Percentiles rank a stretch among this genome's conserved stretches.
phyloP scores from a whole-genome alignment of 108 stramenopile species.

The Aurantiochytrium sp. region DNA sequence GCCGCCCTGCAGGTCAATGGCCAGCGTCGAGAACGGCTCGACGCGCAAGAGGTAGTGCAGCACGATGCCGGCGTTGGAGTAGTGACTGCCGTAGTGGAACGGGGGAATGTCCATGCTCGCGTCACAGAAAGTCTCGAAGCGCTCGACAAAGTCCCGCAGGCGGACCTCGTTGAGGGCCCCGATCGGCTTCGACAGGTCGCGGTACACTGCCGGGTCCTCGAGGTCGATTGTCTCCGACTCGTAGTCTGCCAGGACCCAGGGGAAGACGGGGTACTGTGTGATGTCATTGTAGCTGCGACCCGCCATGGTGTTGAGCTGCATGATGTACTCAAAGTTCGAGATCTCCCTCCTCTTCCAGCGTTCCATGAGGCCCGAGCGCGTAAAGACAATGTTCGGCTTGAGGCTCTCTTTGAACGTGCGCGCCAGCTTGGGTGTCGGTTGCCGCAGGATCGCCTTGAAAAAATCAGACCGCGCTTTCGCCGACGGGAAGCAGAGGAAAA shows the following conservation, averaged over 20 bases:
- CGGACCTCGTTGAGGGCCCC: slow-evolving; percentile 88
- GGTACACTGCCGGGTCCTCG: slow-evolving; percentile 67
- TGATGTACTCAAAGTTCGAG: slow-evolving; percentile 93
- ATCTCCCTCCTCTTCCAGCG: slow-evolving; percentile 55
- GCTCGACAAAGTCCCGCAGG: slow-evolving; percentile 78
- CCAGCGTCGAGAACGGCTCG: slow-evolving; percentile 85
- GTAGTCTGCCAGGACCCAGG: slow-evolving; percentile 95
- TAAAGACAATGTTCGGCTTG: slow-evolving; percentile 23
- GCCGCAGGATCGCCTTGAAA: slow-evolving; percentile 71
- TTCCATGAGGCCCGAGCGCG: slow-evolving; percentile 19
- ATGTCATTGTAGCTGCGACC: slow-evolving; percentile 92
- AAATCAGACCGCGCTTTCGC: slow-evolving; percentile 84
- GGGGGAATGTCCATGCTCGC: slow-evolving; percentile 75
- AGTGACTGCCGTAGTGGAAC: slow-evolving; percentile 96
- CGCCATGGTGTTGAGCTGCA: slow-evolving; percentile 85
- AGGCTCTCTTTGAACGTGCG: slow-evolving; percentile 81
- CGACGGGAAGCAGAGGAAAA: slow-evolving; percentile 85
- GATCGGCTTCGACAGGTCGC: slow-evolving; percentile 91
- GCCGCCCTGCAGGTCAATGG: slow-evolving; percentile 85
- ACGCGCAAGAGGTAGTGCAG: slow-evolving; percentile 88
- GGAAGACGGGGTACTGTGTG: slow-evolving; percentile 98
- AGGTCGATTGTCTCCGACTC: slow-evolving; percentile 78
- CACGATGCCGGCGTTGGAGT: slow-evolving; percentile 93
- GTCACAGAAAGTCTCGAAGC: slow-evolving; percentile 85
- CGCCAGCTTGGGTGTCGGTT: slow-evolving; percentile 71